Base-by-base conservation (phyloP, 164 flowering plant species). In the Saururus chinensis region DNA sequence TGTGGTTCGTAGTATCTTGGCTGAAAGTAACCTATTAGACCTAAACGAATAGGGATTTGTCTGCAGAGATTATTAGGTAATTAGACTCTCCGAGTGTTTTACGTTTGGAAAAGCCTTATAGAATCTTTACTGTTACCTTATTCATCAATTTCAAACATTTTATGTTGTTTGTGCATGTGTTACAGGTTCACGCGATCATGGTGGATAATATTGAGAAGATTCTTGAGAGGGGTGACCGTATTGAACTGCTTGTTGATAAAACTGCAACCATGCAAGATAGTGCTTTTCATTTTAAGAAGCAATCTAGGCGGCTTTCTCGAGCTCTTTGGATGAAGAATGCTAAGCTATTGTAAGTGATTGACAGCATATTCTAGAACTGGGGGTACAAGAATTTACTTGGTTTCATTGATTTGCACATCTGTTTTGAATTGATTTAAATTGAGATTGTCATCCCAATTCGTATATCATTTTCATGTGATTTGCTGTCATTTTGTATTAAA, bases 301-400 rank as follows among this genome's bases (percentile, higher is more conserved):
- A 93, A 66, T 90, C 97, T 17, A 82, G 85, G 71, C 88, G 93
- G 51, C 87, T 93, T 45, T 87, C 83, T 19, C 82, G 79, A 68
- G 89, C 99, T 71, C 81, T 93, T 51, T 90, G 99, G 97, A 84
- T 87, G 92, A 93, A 90, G 80, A 93, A 93, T 76, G 91, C 82
- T 37, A 93, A 93, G 76, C 95, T 93, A 19, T 72, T 90, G 98
- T 93, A 75, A 85, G 98, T 30, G 6, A 30, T 30, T 30, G 37
- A 6, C 6, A 30, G 6, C 37, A 30, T 30, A 2, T 2, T 30
- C 6, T 2, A 30, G 4, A 30, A 30, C 37, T 30, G 37, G 2
- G n/a, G 37, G 2, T 30, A 30, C 6, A 6, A 6, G 37, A 6
- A 6, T 30, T 30, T 30, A 30, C 37, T 30, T 30, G 37, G 6